These are phyloP conservation scores for Baudoinia panamericana DNA, from an alignment of 495 filamentous ascomycete genomes.

Conservation along the genomic window DNA sequence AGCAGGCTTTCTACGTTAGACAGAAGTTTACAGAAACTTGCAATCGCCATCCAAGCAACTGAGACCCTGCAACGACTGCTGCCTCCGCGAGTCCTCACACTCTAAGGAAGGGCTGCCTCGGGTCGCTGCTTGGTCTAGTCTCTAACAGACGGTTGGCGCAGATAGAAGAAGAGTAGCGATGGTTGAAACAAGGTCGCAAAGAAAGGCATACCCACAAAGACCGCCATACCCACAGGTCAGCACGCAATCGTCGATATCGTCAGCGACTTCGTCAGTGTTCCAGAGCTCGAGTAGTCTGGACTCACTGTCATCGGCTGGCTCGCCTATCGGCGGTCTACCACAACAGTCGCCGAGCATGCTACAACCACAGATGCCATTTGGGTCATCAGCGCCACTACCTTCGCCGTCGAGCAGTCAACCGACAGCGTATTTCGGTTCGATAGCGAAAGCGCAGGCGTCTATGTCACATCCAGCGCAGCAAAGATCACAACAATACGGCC, in stretches of 20 bases:
- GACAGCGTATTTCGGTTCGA: constrained; percentile 2
- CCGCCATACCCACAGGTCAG: constrained; percentile 13
- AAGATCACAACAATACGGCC: constrained; percentile 5
- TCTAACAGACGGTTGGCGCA: no score
- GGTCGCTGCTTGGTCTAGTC: no score
- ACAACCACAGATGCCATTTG: constrained; percentile 7
- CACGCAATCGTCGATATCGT: constrained; percentile 10
- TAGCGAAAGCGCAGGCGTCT: constrained; percentile 8
- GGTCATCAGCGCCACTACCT: constrained; percentile 26
- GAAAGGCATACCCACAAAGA: constrained; percentile 14
- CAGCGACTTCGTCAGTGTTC: constrained; percentile 22
- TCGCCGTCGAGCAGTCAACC: constrained; percentile 23
- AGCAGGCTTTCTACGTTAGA: no score
- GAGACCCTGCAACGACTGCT: no score
- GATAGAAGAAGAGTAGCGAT: no score
- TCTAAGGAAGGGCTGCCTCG: no score
- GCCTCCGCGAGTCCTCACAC: no score
- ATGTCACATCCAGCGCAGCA: constrained; percentile 12
- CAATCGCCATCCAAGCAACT: no score
- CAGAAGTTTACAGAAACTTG: no score
- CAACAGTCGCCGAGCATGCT: constrained; percentile 1
- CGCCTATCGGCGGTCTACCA: no score
- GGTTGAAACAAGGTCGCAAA: constrained; percentile 14
- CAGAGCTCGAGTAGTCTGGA: constrained; percentile 25
- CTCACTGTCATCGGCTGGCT: constrained; percentile 17